phyloP scores from a whole-genome alignment of 2,329 filamentous ascomycete species.

The Elsinoe australis region DNA sequence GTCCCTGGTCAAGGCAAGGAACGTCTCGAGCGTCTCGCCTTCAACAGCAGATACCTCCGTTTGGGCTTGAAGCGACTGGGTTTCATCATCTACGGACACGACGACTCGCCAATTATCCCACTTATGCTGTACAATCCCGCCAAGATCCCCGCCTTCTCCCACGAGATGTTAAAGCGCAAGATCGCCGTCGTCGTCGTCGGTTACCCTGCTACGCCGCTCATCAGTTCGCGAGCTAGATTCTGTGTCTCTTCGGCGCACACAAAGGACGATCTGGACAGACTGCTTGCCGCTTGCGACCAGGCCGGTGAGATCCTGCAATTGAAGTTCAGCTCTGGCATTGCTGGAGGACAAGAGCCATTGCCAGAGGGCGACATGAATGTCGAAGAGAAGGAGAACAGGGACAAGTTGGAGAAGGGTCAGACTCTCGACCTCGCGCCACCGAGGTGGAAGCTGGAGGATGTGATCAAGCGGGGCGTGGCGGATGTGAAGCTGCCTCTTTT shows the following conservation, averaged over 20 bases:
- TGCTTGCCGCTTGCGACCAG: slow-evolving; percentile 84
- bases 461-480: slow-evolving; percentile 63
- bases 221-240: slow-evolving; percentile 90
- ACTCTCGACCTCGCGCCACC: slow-evolving; percentile 53
- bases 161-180: slow-evolving; percentile 96
- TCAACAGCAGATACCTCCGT: slow-evolving; percentile 97
- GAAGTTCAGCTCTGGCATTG: slow-evolving; percentile 94
- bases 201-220: slow-evolving; percentile 91
- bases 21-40: slow-evolving; percentile 87
- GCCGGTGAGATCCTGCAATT: slow-evolving; percentile 86
- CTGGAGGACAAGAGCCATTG: slow-evolving; percentile 73
- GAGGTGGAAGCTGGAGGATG: slow-evolving; percentile 69
- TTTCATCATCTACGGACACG: slow-evolving; percentile 93
- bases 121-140: slow-evolving; percentile 94
- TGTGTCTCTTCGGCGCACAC: slow-evolving; percentile 94
- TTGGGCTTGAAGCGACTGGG: slow-evolving; percentile 93
- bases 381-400: slow-evolving; percentile 59
- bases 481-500: slow-evolving; percentile 63
- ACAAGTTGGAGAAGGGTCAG: slow-evolving; percentile 43
- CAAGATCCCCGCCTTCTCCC: slow-evolving; percentile 96
- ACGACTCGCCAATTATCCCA: slow-evolving; percentile 95
- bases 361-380: slow-evolving; percentile 63
- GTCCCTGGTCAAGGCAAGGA: slow-evolving; percentile 89
- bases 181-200: slow-evolving; percentile 96
- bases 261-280: slow-evolving; percentile 91